Evolutionary conservation across 2,329 filamentous ascomycete genomes (phyloP), one percentile per base, ranked within the genome.

Genomic region (Grosmannia clavigera): DNA sequence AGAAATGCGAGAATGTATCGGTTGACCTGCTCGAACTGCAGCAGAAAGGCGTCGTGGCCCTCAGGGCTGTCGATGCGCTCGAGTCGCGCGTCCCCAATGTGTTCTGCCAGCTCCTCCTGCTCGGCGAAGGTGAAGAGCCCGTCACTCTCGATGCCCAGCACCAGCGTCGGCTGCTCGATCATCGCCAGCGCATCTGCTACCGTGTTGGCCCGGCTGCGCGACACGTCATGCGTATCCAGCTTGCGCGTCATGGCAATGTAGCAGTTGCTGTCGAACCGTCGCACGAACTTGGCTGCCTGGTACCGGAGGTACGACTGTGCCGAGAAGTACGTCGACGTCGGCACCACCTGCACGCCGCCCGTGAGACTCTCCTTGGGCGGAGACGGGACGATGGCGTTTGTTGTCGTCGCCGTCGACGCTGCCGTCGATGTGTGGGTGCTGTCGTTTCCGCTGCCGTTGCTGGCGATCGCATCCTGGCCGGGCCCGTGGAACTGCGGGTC

Each of bases 191-290:
- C 92, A 61, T 90, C 84, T 31, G 82, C 80, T 38, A 95, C 84
- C 31, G 81, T 77, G 50, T 75, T 67, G n/a, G 83, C 75, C 5
- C 92, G 86, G 69, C 86, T 83, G 51, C 92, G 83, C 16, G 91
- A 95, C 31, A 99, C 84, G 70, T 99, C 94, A 72, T 99, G 94
- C 0, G 94, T 97, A 71, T 99, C 94, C 19, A 99, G 82, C 74
- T 99, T 99, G 68, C 94, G 87, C 5, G 94, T 97, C 73, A 99
- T 96, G 66, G 94, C 92, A 66, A 99, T 97, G 76, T 99, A 99
- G 76, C 94, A 99, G 72, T 99, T 99, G 68, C 91, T 90, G 73
- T 99, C 94, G 72, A 97, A 99, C 11, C 94, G 88, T 72, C 89
- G 91, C 67, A 97, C 94, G 68, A 99, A 99, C 73, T 99, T 99